Evolutionary conservation across 768 basidiomycete genomes (phyloP), one percentile per base, ranked within the genome.

Genomic region (Rhizopogon roseolus): DNA sequence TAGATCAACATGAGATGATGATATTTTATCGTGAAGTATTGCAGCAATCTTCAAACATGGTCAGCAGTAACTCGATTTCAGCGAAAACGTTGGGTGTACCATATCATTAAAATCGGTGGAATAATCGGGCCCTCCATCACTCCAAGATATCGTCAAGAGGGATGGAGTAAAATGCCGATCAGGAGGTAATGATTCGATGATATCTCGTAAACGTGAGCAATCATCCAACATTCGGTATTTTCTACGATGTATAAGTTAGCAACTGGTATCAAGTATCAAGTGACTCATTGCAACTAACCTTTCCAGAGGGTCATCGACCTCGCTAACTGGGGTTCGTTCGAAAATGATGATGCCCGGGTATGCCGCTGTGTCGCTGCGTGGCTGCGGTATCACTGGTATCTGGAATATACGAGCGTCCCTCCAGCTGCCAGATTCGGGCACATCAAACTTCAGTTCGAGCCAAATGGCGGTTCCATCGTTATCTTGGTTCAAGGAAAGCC

Each of bases 401-500:
- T 82, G 77, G 64, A 88, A 88, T 4, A 85, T 69, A 6, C 65
- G 65, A 54, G 85, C 85, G 14, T 76, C 74, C 5, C 70, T 68
- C 88, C 88, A 89, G 38, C 69, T 56, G 2, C 87, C 87, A 3
- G 85, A 85, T 6, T 71, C 65, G 0, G 85, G 85, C 11, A 89
- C 76, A 57, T 84, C 76, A 55, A 91, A 90, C 66, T 92, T 92
- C 58, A 76, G 76, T 61, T 90, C 84, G 40, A 90, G 60, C 89
- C 89, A 91, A 38, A 90, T 88, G 3, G 88, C 87, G 7, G 88
- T 90, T 17, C 80, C 81, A 60, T 90, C 87, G 59, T 76, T 82
- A 54, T 83, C 83, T 11, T 81, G 80, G 62, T 90, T 90, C 60
- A 81, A 73, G 3, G 88, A 88, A n/a, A 91, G 63, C 89, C 88